Evolutionary conservation across 139 green algal species (phyloP).

Genomic region (Picochlorum costavermella): DNA sequence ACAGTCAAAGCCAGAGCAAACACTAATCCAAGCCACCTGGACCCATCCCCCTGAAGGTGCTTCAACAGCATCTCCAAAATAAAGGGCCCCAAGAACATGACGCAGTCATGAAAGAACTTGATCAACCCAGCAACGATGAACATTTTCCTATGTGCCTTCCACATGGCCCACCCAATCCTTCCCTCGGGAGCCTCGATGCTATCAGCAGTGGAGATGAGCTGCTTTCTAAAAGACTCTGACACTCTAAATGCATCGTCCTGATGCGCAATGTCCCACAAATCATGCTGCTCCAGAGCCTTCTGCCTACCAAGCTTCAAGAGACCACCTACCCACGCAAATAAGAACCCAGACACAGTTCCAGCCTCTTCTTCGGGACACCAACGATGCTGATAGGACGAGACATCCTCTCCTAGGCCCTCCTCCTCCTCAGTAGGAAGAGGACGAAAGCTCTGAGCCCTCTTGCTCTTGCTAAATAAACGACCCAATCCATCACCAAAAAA

Average conservation of each 20-base stretch:
- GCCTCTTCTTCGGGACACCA: slow-evolving; percentile 63
- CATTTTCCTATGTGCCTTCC: slow-evolving; percentile 16
- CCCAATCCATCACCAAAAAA: too few relatives aligned
- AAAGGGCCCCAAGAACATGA: slow-evolving; percentile 71
- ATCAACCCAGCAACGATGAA: slow-evolving; percentile 41
- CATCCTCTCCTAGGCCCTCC: not conserved
- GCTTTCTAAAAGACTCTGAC: slow-evolving; percentile 31
- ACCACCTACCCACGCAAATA: slow-evolving; percentile 54
- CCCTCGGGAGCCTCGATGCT: slow-evolving; percentile 10
- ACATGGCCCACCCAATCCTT: slow-evolving; percentile 30
- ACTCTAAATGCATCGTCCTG: slow-evolving; percentile 43
- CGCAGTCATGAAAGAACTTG: slow-evolving; percentile 66
- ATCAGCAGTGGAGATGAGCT: slow-evolving; percentile 34
- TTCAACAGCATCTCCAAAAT: slow-evolving; percentile 66
- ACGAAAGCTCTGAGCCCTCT: not conserved
- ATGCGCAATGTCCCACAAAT: slow-evolving; percentile 66
- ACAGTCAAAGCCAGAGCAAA: slow-evolving; percentile 38
- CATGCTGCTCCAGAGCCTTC: slow-evolving; percentile 65
- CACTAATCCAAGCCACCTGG: slow-evolving; percentile 20
- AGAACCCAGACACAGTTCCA: slow-evolving; percentile 35
- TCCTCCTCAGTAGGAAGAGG: not conserved
- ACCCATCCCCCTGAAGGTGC: slow-evolving; percentile 23
- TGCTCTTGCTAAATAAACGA: too few relatives aligned
- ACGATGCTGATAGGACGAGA: not conserved
- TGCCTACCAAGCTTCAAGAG: slow-evolving; percentile 46